A percentile compares a stretch with the other conserved stretches of the same genome.
Conservation (phyloP, 495 filamentous ascomycete genomes). For the Oidiodendron maius region DNA sequence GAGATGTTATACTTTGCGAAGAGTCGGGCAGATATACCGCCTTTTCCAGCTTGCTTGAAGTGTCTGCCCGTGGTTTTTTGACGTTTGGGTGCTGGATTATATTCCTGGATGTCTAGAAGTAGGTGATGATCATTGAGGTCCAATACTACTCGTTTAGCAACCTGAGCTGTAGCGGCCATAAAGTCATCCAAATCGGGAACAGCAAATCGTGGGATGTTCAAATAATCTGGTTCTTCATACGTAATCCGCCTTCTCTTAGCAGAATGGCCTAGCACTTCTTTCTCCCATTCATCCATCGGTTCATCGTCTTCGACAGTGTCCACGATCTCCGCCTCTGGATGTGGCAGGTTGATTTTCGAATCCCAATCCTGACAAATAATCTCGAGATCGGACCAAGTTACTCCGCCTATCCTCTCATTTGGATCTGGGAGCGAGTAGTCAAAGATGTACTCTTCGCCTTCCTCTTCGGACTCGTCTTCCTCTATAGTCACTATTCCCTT, state of each 20-base stretch:
- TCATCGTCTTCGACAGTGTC: conserved; percentile 38
- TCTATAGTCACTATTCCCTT: conserved; percentile 51
- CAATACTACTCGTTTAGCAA: conserved; percentile 72
- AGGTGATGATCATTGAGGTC: conserved; percentile 88
- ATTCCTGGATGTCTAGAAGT: conserved; percentile 58
- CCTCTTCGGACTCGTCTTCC: conserved; percentile 41
- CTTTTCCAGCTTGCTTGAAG: conserved; percentile 48
- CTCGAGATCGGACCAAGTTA: conserved; percentile 68
- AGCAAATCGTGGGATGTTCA: conserved; percentile 33
- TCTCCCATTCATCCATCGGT: conserved; percentile 43
- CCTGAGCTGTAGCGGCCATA: conserved; percentile 53
- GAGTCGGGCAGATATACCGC: conserved; percentile 52
- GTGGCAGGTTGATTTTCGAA: conserved; percentile 35
- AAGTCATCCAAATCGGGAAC: conserved; percentile 44
- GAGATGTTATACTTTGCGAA: conserved; percentile 86
- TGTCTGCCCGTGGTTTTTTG: conserved; percentile 28
- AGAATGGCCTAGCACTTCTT: conserved; percentile 37
- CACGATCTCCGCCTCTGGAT: conserved; percentile 18
- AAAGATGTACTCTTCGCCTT: conserved; percentile 51
- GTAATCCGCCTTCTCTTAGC: conserved; percentile 30
- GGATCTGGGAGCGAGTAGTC: conserved; percentile 42
- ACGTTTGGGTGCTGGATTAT: conserved; percentile 27
- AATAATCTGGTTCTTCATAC: conserved; percentile 31
- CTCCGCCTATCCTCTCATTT: conserved; percentile 62
- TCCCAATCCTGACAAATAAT: conserved; percentile 84